Base-by-base conservation (phyloP, 2,329 filamentous ascomycete species). In the Penicillium decumbens region DNA sequence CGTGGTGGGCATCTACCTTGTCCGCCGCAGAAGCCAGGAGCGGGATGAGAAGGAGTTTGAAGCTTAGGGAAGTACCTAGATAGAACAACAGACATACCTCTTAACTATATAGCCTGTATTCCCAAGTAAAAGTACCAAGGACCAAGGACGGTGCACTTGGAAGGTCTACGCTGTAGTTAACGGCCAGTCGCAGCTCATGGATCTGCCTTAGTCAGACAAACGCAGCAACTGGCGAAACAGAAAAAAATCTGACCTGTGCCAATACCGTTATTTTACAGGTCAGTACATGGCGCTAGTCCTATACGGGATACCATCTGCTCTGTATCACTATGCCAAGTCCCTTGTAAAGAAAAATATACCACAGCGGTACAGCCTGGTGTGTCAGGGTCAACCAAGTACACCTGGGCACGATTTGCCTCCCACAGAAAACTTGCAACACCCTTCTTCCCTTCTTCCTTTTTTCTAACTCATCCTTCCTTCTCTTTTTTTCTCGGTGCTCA, bases 391-490 rank as follows among this genome's bases (percentile, higher is more conserved):
- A n/a, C 23, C 35, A 24, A 27, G 23, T 40, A 9, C 20, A 24
- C 23, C 20, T 40, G 57, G 57, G 55, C 48, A 49, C 43, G 50
- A 58, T 65, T 63, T 59, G 58, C 62, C 61, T 66, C 60, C 58
- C 54, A 58, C 60, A 61, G 49, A 54, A 53, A 57, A 47, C 55
- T 49, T 51, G 56, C 38, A 13, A 40, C 23, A 48, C 57, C 50
- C 59, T 56, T 44, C 54, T 50, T 51, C 45, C 56, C 47, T 57
- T 37, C 33, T 60, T 54, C 58, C 62, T 59, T 63, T 55, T 57
- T 60, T 54, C 58, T 59, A 56, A 41, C 54, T 60, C 58, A 55
- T 49, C 54, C 45, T 48, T 56, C 59, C 50, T 58, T 61, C 51
- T 59, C 54, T 63, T 60, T 59, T 59, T 60, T 52, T 54, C 33